Conservation (phyloP, 768 basidiomycete species). For the Hericium rajendrae region DNA sequence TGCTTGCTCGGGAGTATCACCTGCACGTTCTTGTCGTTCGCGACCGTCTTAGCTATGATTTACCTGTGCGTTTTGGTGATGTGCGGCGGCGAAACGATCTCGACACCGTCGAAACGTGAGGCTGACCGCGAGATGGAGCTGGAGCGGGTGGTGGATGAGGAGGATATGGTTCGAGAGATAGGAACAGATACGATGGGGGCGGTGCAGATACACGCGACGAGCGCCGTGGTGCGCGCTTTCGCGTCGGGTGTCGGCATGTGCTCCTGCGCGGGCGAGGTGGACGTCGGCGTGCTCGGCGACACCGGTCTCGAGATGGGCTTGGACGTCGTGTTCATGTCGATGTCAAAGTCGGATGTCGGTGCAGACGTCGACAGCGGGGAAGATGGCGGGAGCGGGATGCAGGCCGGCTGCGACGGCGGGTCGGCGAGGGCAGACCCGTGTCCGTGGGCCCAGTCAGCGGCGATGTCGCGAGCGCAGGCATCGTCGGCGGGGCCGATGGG, state of each 20-base stretch:
- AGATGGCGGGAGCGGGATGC: not conserved
- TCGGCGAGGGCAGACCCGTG: not conserved
- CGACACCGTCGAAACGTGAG: not conserved
- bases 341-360: not conserved
- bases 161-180: not conserved
- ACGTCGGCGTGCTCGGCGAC: conserved; percentile 15
- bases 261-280: conserved; percentile 17
- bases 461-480: not conserved
- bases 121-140: not conserved
- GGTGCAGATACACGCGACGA: conserved; percentile 37
- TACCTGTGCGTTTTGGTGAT: not conserved
- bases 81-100: not conserved
- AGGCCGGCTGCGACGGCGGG: not conserved
- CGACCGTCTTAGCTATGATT: not conserved
- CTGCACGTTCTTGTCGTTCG: not conserved
- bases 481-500: not conserved
- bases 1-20: conserved; percentile 2
- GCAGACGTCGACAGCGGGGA: not conserved
- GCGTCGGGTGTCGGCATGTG: conserved; percentile 24
- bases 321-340: not conserved
- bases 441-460: not conserved
- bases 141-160: not conserved
- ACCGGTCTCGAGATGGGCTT: not conserved
- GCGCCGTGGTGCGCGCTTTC: conserved; percentile 38
- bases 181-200: not conserved